Conservation (phyloP, 306 rosid species). For the Begonia peltatifolia region DNA sequence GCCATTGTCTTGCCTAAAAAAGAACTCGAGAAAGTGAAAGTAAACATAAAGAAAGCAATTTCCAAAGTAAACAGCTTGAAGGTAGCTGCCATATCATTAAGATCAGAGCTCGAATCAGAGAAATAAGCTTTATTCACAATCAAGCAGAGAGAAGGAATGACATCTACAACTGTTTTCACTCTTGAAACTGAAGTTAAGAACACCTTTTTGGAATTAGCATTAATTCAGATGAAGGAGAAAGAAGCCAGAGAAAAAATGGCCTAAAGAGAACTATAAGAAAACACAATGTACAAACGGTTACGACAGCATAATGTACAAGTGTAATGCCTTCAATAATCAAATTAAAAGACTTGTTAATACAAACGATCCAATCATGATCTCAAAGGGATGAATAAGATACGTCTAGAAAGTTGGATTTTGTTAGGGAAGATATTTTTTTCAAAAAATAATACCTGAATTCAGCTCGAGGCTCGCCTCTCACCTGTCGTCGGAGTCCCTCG, state of each 20-base stretch:
- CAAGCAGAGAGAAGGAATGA: constrained; percentile 81
- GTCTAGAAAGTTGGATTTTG: too few species aligned
- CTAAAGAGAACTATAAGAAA: constrained; percentile 5
- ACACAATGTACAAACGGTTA: too few species aligned
- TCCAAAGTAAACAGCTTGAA: constrained; percentile 68
- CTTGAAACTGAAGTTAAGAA: constrained; percentile 69
- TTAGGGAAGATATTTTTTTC: too few species aligned
- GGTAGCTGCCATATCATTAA: constrained; percentile 72
- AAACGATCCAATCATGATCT: too few species aligned
- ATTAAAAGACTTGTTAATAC: too few species aligned
- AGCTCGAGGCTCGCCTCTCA: too few species aligned
- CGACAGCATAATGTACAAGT: too few species aligned
- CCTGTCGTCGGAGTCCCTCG: too few species aligned
- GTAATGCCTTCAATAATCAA: too few species aligned
- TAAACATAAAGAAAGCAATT: constrained; percentile 74
- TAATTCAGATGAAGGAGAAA: constrained; percentile 69
- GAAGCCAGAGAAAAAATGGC: constrained; percentile 56
- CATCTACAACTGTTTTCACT: constrained; percentile 59
- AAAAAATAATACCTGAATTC: too few species aligned
- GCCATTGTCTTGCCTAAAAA: constrained; percentile 49
- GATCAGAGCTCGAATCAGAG: constrained; percentile 66
- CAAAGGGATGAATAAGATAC: too few species aligned
- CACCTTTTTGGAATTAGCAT: constrained; percentile 60
- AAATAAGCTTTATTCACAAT: constrained; percentile 47
- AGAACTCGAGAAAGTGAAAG: constrained; percentile 73